Percentiles rank a stretch among this genome's conserved stretches.
phyloP scores from a whole-genome alignment of 2,329 filamentous ascomycete genomes.

The Colletotrichum liriopes region DNA sequence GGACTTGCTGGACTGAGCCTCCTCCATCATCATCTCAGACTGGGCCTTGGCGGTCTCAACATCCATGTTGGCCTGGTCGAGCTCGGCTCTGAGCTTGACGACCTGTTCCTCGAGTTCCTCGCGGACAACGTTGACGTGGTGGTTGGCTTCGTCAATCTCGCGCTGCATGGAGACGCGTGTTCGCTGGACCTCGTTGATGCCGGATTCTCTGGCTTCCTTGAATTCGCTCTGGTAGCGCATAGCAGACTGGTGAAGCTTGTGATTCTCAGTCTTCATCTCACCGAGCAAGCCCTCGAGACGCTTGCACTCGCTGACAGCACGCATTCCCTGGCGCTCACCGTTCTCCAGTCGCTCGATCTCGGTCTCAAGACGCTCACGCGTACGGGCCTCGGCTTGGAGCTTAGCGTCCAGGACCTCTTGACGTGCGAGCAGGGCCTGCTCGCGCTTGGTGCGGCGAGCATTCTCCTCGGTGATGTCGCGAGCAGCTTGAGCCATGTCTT shows the following conservation, averaged over 20 bases:
- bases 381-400: slow-evolving; percentile 81
- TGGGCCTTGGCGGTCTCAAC: slow-evolving; percentile 85
- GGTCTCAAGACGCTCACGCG: slow-evolving; percentile 76
- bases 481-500: slow-evolving; percentile 86
- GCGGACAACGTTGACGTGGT: slow-evolving; percentile 87
- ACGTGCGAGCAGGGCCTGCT: slow-evolving; percentile 83
- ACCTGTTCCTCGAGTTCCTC: slow-evolving; percentile 88
- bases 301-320: slow-evolving; percentile 74
- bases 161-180: slow-evolving; percentile 84
- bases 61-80: slow-evolving; percentile 85
- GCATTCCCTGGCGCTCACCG: slow-evolving; percentile 76
- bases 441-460: slow-evolving; percentile 82
- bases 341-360: slow-evolving; percentile 77
- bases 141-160: slow-evolving; percentile 87
- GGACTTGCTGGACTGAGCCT: slow-evolving; percentile 79
- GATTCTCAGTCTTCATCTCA: slow-evolving; percentile 77
- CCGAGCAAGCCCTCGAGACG: slow-evolving; percentile 69
- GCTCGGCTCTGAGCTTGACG: slow-evolving; percentile 77
- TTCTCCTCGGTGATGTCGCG: slow-evolving; percentile 88
- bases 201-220: slow-evolving; percentile 85
- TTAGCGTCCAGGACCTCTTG: slow-evolving; percentile 85
- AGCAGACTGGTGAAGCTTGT: slow-evolving; percentile 79
- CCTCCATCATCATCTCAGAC: slow-evolving; percentile 88
- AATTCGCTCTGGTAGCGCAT: slow-evolving; percentile 85
- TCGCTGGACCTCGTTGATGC: slow-evolving; percentile 84